Percentiles rank a stretch among this genome's conserved stretches.
These are phyloP conservation scores for Botrytis tulipae DNA, from an alignment of 2,329 filamentous ascomycete genomes.

Conservation along the genomic window DNA sequence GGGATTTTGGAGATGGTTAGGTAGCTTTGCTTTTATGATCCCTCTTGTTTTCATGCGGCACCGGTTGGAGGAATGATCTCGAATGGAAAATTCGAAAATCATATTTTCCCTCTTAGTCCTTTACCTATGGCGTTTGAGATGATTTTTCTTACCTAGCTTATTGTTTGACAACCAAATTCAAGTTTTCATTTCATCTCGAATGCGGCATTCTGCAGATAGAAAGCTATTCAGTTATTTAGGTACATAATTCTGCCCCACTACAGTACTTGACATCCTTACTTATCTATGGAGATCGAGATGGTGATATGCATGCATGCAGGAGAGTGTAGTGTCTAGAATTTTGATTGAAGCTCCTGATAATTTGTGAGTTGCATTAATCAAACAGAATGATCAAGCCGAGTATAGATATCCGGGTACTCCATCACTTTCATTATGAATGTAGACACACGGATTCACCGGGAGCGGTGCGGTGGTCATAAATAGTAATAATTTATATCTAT, in stretches of 20 bases:
- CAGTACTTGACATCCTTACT: neutral
- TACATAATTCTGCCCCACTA: slow-evolving; percentile 5
- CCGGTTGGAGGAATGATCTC: slow-evolving; percentile 3
- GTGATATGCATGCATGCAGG: slow-evolving; percentile 1
- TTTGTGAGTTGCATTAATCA: neutral
- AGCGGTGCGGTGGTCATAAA: neutral
- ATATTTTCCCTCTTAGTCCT: neutral
- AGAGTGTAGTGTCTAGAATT: neutral
- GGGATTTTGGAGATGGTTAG: slow-evolving; percentile 16
- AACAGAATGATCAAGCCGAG: neutral
- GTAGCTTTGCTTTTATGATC: slow-evolving; percentile 18
- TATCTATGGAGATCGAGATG: neutral
- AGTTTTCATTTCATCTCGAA: neutral
- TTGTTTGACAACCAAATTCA: neutral
- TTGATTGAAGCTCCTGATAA: neutral
- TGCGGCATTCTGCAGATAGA: neutral
- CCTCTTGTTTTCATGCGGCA: slow-evolving; percentile 1
- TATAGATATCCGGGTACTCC: neutral
- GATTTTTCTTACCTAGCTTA: neutral
- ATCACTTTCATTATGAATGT: neutral
- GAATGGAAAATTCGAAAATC: neutral
- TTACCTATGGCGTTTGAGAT: slow-evolving; percentile 9
- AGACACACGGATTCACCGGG: neutral
- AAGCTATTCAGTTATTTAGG: neutral
- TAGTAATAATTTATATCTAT: neutral